These are phyloP conservation scores for Lecanicillium sp. DNA, from an alignment of 2,329 filamentous ascomycete genomes.

Conservation along the genomic window DNA sequence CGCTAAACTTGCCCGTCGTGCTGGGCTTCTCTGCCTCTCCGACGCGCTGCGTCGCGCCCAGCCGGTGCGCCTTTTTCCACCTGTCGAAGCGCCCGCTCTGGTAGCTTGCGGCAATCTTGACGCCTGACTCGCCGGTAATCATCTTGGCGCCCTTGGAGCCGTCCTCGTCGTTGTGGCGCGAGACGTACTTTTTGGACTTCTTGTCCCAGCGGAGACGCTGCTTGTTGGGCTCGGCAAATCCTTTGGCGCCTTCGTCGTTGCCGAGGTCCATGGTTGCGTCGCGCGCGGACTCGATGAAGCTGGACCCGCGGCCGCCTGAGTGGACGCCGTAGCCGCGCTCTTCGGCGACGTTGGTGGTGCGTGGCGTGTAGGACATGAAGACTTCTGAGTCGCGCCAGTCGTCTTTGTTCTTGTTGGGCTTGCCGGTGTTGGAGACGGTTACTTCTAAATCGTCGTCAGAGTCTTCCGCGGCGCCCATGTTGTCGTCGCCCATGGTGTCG, in stretches of 20 bases:
- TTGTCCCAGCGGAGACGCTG: constrained; percentile 90
- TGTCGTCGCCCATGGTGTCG: constrained; percentile 23
- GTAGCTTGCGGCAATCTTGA: constrained; percentile 93
- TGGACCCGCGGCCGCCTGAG: constrained; percentile 63
- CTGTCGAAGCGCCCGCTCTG: constrained; percentile 86
- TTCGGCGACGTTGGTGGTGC: constrained; percentile 71
- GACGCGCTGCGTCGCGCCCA: constrained; percentile 69
- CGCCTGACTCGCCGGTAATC: constrained; percentile 81
- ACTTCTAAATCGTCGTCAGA: constrained; percentile 56
- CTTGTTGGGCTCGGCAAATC: constrained; percentile 69
- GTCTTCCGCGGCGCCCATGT: constrained; percentile 22
- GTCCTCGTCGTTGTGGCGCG: constrained; percentile 87
- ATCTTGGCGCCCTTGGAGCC: constrained; percentile 66
- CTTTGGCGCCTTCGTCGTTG: constrained; percentile 75
- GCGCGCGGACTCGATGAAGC: constrained; percentile 83
- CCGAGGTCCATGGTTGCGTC: constrained; percentile 85
- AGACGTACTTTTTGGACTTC: constrained; percentile 91
- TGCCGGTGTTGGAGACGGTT: constrained; percentile 55
- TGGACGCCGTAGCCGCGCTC: constrained; percentile 92
- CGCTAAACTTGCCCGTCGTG: constrained; percentile 1
- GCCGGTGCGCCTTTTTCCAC: constrained; percentile 81
- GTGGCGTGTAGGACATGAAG: constrained; percentile 94
- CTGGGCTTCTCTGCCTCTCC: constrained; percentile 65
- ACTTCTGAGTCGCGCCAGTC: constrained; percentile 78
- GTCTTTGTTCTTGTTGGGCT: constrained; percentile 44